Evolutionary conservation across 805 yeast genomes (phyloP).

Genomic region (Hanseniaspora opuntiae): DNA sequence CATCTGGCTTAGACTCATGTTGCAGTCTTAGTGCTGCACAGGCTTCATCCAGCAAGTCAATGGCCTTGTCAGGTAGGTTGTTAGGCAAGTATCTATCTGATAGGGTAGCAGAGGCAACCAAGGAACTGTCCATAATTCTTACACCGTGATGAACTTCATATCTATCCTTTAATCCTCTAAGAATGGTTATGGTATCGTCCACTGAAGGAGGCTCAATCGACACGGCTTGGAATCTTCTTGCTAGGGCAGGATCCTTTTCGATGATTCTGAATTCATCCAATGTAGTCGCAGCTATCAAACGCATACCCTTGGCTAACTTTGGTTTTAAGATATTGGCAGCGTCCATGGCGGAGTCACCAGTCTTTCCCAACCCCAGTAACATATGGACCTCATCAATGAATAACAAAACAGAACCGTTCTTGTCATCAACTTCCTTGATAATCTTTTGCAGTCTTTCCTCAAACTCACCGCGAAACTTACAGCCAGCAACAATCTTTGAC

Average conservation of each 20-base stretch:
- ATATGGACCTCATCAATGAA: constrained; percentile 87
- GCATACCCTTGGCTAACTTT: constrained; percentile 82
- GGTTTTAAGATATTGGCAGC: constrained; percentile 90
- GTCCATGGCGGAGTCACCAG: constrained; percentile 80
- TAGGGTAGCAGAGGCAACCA: constrained; percentile 85
- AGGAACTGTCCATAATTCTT: constrained; percentile 77
- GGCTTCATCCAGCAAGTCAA: constrained; percentile 92
- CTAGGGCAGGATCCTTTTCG: constrained; percentile 91
- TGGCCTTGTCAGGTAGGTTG: constrained; percentile 89
- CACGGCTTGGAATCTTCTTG: constrained; percentile 87
- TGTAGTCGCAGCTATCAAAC: constrained; percentile 94
- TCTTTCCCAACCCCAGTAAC: constrained; percentile 78
- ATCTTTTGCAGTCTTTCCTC: constrained; percentile 78
- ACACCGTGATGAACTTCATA: constrained; percentile 98
- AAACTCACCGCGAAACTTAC: constrained; percentile 91
- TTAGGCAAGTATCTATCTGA: constrained; percentile 85
- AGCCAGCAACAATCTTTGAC: constrained; percentile 84
- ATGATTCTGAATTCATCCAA: constrained; percentile 87
- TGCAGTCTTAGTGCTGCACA: constrained; percentile 88
- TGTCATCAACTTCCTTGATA: constrained; percentile 69
- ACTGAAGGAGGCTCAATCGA: constrained; percentile 77
- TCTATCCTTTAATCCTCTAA: constrained; percentile 84
- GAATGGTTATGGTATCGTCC: constrained; percentile 76
- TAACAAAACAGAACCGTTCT: constrained; percentile 60
- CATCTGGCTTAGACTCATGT: constrained; percentile 94